phyloP scores from a whole-genome alignment of 768 basidiomycete genomes.

The Boletus sp. region DNA sequence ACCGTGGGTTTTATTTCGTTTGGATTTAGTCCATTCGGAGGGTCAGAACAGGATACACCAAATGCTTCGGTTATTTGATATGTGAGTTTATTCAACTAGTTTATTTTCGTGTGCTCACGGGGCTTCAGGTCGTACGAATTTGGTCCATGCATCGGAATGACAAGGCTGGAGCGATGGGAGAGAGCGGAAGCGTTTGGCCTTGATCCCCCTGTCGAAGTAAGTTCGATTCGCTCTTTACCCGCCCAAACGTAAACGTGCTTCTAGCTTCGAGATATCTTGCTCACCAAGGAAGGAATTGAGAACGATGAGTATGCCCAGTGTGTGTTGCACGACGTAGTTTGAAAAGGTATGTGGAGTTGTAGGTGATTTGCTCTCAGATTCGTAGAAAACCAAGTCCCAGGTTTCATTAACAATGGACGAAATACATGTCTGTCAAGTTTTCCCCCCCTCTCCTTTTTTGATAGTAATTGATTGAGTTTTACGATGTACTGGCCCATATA shows the following conservation, averaged over 20 bases:
- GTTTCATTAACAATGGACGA: neutral
- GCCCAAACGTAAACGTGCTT: neutral
- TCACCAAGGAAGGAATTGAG: constrained; percentile 60
- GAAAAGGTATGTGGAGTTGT: neutral
- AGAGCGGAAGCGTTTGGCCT: constrained; percentile 76
- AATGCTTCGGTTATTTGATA: constrained; percentile 73
- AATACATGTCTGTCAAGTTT: neutral
- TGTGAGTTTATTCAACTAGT: constrained; percentile 40
- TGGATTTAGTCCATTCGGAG: constrained; percentile 58
- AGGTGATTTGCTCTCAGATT: neutral
- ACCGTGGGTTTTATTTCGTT: neutral
- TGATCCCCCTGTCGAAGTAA: constrained; percentile 74
- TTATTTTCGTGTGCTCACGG: constrained; percentile 1
- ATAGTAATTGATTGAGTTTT: neutral
- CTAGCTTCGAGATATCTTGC: constrained; percentile 77
- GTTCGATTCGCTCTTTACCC: constrained; percentile 11
- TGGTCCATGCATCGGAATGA: constrained; percentile 75
- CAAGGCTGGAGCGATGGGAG: constrained; percentile 83
- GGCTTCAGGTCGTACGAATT: constrained; percentile 65
- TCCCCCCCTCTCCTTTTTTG: no score
- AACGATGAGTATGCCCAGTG: constrained; percentile 53
- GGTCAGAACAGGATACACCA: constrained; percentile 60
- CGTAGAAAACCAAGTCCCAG: neutral
- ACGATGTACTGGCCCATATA: constrained; percentile 3
- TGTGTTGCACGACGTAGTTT: constrained; percentile 52